phyloP scores from a whole-genome alignment of 495 filamentous ascomycete genomes.

The Aspergillus hancockii region DNA sequence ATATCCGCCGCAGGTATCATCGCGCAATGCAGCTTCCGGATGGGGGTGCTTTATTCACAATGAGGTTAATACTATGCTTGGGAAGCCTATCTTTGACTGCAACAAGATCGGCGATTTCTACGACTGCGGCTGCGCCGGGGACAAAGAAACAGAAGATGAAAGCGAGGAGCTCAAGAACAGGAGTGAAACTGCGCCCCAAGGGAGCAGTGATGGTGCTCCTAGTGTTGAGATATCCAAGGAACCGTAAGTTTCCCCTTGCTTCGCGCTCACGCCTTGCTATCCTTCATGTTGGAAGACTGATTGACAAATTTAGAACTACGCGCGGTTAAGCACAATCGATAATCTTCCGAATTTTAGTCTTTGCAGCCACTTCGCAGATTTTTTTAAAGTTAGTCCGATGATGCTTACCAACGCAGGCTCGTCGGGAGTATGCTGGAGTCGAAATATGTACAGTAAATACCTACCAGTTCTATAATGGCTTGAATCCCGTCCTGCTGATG shows the following conservation, averaged over 20 bases:
- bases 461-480: background rate
- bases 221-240: slow-evolving; percentile 45
- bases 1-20: slow-evolving; percentile 89
- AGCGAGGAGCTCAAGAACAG: slow-evolving; percentile 11
- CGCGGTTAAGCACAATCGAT: background rate
- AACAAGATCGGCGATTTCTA: slow-evolving; percentile 88
- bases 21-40: slow-evolving; percentile 76
- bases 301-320: background rate
- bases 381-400: background rate
- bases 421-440: background rate
- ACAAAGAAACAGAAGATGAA: slow-evolving; percentile 42
- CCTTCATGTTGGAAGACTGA: background rate
- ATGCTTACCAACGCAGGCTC: background rate
- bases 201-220: slow-evolving; percentile 19
- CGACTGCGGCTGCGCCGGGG: slow-evolving; percentile 91
- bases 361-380: too few relatives aligned
- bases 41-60: slow-evolving; percentile 98
- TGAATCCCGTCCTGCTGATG: background rate
- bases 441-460: background rate
- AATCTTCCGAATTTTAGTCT: background rate
- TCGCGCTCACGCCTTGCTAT: background rate
- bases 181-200: slow-evolving; percentile 11
- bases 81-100: slow-evolving; percentile 85
- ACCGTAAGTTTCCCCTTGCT: slow-evolving; percentile 32
- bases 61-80: slow-evolving; percentile 82